Evolutionary conservation across 306 rosid species (phyloP), one percentile per base, ranked within the genome.

Genomic region (Citrullus colocynthis): DNA sequence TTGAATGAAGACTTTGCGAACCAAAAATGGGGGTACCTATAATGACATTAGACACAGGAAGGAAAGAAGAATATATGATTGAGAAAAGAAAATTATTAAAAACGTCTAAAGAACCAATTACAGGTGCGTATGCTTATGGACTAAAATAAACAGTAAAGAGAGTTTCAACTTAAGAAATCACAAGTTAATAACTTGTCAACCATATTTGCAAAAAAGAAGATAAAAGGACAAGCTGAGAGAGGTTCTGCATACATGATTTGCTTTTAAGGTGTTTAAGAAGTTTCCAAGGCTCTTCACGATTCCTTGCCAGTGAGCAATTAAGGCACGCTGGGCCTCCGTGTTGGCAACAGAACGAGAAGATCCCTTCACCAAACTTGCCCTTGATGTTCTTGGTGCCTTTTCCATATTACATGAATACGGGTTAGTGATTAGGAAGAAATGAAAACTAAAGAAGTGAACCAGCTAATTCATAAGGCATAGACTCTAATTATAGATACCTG

Each of bases 291-390:
- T 90, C 81, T 85, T 93, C 80, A 96, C 98, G 82, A 96, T 96
- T 85, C 97, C 91, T 89, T 96, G 99, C 99, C 99, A 96, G 79
- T 96, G 99, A 75, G 98, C 99, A 80, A 96, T 91, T 78, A 96
- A 86, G 82, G 98, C 96, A 83, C 91, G 96, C 82, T 93, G 99
- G 57, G 96, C 98, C 72, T 88, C 93, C 3, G 97, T 97, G 78
- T 86, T 96, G 79, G 98, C 99, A 73, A 91, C 94, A 55, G 98
- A 83, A 61, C 99, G 98, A 51, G 78, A 74, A 15, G 78, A 74
- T 64, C 99, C 99, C 79, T 96, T 96, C 66, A 96, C 91, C 83
- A 93, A 89, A 85, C 98, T 91, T 85, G 84, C 93, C 32, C 99
- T 92, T 0, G 97, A 93, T 72, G 89, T 91, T 91, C 99, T 90